These are phyloP conservation scores for Glarea lozoyensis DNA, from an alignment of 495 filamentous ascomycete genomes.

Conservation along the genomic window DNA sequence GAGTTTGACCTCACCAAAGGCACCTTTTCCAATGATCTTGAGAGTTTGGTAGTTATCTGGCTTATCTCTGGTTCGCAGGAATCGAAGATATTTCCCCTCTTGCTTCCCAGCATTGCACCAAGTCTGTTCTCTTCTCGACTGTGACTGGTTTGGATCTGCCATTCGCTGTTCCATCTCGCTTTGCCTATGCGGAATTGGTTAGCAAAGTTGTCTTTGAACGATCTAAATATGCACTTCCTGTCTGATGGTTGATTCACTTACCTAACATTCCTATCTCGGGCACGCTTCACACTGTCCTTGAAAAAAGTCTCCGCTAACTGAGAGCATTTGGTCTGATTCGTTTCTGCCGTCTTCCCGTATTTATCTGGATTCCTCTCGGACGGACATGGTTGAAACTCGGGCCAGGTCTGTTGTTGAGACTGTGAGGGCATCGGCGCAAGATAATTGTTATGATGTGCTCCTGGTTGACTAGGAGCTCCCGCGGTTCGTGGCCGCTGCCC, in stretches of 20 bases:
- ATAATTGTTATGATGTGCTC: conserved; percentile 54
- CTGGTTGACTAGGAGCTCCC: conserved; percentile 50
- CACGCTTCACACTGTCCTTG: conserved; percentile 88
- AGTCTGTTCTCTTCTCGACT: conserved; percentile 67
- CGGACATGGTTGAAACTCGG: conserved; percentile 49
- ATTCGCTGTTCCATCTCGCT: conserved; percentile 82
- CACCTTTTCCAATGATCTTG: conserved; percentile 98
- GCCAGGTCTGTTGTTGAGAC: conserved; percentile 23
- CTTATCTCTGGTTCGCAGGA: conserved; percentile 84
- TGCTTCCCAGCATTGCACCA: conserved; percentile 68
- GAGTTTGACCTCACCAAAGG: conserved; percentile 95
- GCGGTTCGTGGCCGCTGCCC: conserved; percentile 70
- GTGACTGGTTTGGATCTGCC: conserved; percentile 59
- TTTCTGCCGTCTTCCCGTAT: conserved; percentile 50
- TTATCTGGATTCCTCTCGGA: conserved; percentile 71
- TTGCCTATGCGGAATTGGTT: conserved; percentile 45
- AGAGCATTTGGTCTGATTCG: conserved; percentile 69
- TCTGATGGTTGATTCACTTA: no score
- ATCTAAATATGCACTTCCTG: no score
- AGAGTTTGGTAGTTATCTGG: conserved; percentile 90
- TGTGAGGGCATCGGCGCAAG: conserved; percentile 51
- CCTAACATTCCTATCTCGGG: conserved; percentile 86
- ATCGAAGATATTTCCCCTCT: conserved; percentile 86
- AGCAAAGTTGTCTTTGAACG: not conserved
- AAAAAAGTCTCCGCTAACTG: conserved; percentile 83